phyloP scores from a whole-genome alignment of 805 yeast species.

The Wickerhamiella domercqiae region DNA sequence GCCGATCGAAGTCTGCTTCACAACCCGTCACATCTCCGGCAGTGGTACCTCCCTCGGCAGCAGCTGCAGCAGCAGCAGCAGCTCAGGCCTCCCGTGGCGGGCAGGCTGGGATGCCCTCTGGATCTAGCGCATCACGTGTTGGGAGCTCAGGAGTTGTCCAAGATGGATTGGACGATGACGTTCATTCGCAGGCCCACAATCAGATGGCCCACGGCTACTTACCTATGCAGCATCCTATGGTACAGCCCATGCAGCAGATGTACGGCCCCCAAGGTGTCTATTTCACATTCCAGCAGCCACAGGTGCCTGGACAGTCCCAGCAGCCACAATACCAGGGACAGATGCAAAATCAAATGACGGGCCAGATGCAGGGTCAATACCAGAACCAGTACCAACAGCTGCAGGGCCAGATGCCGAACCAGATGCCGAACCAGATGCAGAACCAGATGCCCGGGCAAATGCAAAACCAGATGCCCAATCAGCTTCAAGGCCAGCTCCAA shows the following conservation, averaged over 20 bases:
- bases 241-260: conserved; percentile 8
- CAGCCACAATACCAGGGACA: too few relatives aligned
- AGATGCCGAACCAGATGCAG: not conserved
- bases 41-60: conserved; percentile 1
- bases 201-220: conserved; percentile 16
- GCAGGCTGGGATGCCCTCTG: not conserved
- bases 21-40: conserved; percentile 3
- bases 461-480: not conserved
- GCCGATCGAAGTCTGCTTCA: conserved; percentile 17
- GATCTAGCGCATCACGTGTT: not conserved
- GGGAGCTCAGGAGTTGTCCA: not conserved
- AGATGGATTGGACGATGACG: conserved; percentile 16
- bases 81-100: not conserved
- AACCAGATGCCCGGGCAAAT: not conserved
- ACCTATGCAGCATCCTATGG: conserved; percentile 13
- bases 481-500: not conserved
- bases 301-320: conserved; percentile 14
- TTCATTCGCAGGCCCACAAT: conserved; percentile 17
- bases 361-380: conserved; percentile 14
- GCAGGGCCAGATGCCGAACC: conserved; percentile 1
- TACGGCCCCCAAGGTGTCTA: conserved; percentile 11
- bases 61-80: conserved; percentile 4
- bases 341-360: conserved; percentile 15
- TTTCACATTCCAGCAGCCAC: conserved; percentile 9
- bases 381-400: not conserved